phyloP scores from a whole-genome alignment of 805 yeast genomes.

The Ogataea neopini region DNA sequence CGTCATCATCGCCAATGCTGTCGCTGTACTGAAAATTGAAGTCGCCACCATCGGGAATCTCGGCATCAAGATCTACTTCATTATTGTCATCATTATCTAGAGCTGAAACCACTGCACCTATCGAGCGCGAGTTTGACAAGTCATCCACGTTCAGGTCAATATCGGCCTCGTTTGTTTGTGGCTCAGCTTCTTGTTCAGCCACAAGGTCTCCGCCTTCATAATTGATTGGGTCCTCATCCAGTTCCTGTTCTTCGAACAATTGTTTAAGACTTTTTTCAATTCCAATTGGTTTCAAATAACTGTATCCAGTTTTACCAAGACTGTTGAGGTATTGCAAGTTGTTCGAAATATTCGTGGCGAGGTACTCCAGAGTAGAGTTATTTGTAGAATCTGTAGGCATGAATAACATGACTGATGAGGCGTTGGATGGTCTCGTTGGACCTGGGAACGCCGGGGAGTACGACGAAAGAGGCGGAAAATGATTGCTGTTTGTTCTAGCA shows the following conservation, averaged over 20 bases:
- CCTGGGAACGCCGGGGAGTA: conserved; percentile 50
- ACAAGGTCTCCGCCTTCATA: conserved; percentile 22
- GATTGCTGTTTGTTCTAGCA: conserved; percentile 20
- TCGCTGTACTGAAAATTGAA: conserved; percentile 36
- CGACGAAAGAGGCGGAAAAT: conserved; percentile 56
- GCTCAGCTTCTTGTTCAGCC: conserved; percentile 14
- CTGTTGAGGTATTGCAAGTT: conserved; percentile 28
- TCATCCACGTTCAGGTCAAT: conserved; percentile 31
- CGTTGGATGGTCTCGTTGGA: conserved; percentile 24
- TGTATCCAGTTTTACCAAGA: conserved; percentile 48
- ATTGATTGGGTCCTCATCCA: conserved; percentile 22
- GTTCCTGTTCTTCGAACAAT: conserved; percentile 26
- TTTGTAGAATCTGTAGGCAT: conserved; percentile 19
- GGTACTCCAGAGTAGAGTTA: conserved; percentile 22
- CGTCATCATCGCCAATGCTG: conserved; percentile 1
- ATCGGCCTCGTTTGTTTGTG: conserved; percentile 10
- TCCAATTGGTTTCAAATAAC: conserved; percentile 59
- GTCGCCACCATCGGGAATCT: conserved; percentile 43
- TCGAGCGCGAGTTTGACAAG: conserved; percentile 2
- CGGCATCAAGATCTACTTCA: conserved; percentile 47
- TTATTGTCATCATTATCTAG: conserved; percentile 9
- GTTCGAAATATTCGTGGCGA: conserved; percentile 24
- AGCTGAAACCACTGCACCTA: conserved; percentile 3
- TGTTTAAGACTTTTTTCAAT: conserved; percentile 53
- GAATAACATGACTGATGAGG: conserved; percentile 30